Conservation (phyloP, 1,284 basidiomycete species). For the Ceratobasidium sp. region DNA sequence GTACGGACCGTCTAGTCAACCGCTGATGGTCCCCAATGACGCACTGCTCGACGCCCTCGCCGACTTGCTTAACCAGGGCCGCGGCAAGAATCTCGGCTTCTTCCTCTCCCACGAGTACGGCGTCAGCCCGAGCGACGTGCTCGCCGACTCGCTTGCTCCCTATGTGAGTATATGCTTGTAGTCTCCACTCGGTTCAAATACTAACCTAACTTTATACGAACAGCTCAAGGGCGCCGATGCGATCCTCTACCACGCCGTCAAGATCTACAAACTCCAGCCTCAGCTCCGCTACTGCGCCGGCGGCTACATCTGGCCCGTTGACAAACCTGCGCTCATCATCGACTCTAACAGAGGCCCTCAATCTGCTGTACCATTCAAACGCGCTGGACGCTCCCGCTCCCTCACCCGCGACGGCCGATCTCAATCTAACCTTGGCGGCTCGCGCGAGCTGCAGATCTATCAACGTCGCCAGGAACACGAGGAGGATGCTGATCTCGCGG, state of each 20-base stretch:
- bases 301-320: constrained; percentile 80
- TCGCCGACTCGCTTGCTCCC: constrained; percentile 75
- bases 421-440: constrained; percentile 17
- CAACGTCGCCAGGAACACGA: constrained; percentile 32
- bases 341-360: constrained; percentile 55
- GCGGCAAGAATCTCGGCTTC: constrained; percentile 75
- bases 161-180: constrained; percentile 59
- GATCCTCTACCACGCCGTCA: constrained; percentile 76
- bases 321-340: constrained; percentile 71
- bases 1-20: constrained; percentile 69
- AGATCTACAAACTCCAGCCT: constrained; percentile 74
- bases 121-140: constrained; percentile 73
- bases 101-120: constrained; percentile 74
- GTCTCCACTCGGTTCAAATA: constrained; percentile 4
- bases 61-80: constrained; percentile 65
- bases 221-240: constrained; percentile 82
- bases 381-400: constrained; percentile 33
- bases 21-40: constrained; percentile 75
- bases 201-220: constrained; percentile 9
- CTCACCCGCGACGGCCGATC: constrained; percentile 32
- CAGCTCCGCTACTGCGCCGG: constrained; percentile 82
- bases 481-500: constrained; percentile 35
- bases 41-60: constrained; percentile 67
- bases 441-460: constrained; percentile 25
- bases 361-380: constrained; percentile 44